Evolutionary conservation across 2,329 filamentous ascomycete genomes (phyloP).

Genomic region (Colletotrichum phormii): DNA sequence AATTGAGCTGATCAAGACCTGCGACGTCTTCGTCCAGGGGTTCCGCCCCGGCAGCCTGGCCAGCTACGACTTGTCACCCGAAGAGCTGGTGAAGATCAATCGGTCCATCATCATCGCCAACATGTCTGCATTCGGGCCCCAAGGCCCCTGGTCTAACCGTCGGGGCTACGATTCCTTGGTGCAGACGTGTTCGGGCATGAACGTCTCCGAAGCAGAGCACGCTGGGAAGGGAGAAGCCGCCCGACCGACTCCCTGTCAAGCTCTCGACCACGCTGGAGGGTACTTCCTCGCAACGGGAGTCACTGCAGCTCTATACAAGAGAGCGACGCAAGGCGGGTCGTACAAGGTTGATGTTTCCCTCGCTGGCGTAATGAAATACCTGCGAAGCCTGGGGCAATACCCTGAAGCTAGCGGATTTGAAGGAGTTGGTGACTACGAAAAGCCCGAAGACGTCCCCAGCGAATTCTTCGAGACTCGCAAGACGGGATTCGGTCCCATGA

Average conservation of each 20-base stretch:
- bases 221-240: constrained; percentile 52
- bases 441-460: constrained; percentile 40
- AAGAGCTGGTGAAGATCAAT: constrained; percentile 51
- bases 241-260: constrained; percentile 62
- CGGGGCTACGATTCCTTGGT: neutral
- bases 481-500: constrained; percentile 59
- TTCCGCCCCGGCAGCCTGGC: constrained; percentile 61
- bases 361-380: constrained; percentile 58
- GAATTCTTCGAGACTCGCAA: constrained; percentile 56
- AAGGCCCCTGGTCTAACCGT: constrained; percentile 53
- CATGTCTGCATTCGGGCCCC: constrained; percentile 63
- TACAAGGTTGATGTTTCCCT: constrained; percentile 67
- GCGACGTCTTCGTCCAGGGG: constrained; percentile 57
- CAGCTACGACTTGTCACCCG: constrained; percentile 50
- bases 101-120: constrained; percentile 61
- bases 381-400: constrained; percentile 65
- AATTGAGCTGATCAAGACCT: constrained; percentile 44
- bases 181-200: constrained; percentile 66
- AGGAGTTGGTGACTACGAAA: constrained; percentile 43
- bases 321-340: constrained; percentile 55
- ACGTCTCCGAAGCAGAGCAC: constrained; percentile 64
- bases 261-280: constrained; percentile 66
- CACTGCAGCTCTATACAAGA: constrained; percentile 61
- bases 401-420: constrained; percentile 57
- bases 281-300: constrained; percentile 67